phyloP scores from a whole-genome alignment of 495 filamentous ascomycete species.

The Annulohypoxylon moriforme region DNA sequence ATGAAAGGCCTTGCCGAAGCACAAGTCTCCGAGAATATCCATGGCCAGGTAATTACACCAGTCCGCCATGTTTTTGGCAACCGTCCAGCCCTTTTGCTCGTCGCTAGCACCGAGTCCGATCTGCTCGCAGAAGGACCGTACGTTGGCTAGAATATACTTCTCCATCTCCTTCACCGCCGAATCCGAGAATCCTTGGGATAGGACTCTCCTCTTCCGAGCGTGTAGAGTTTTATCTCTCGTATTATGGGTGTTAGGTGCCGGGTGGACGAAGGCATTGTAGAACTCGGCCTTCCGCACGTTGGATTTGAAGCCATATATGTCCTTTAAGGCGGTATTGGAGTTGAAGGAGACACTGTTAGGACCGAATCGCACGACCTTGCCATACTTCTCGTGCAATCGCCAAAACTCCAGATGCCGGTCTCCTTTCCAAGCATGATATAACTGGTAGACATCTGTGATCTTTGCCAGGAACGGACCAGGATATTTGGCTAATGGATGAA shows the following conservation, averaged over 20 bases:
- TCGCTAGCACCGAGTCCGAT: conserved; percentile 54
- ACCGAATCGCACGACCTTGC: conserved; percentile 67
- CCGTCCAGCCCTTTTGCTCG: conserved; percentile 58
- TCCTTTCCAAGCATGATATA: conserved; percentile 68
- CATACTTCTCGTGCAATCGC: conserved; percentile 68
- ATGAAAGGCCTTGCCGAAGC: conserved; percentile 76
- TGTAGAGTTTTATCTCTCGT: conserved; percentile 68
- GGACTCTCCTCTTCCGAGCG: conserved; percentile 71
- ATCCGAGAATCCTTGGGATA: conserved; percentile 72
- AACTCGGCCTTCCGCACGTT: conserved; percentile 74
- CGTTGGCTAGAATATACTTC: conserved; percentile 66
- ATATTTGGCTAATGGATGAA: conserved; percentile 75
- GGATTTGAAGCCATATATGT: conserved; percentile 69
- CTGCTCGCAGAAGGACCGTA: conserved; percentile 62
- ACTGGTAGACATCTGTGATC: conserved; percentile 65
- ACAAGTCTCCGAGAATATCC: conserved; percentile 78
- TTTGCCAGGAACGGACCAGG: conserved; percentile 71
- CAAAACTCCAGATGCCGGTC: conserved; percentile 70
- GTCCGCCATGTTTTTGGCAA: conserved; percentile 66
- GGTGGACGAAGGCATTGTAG: conserved; percentile 71
- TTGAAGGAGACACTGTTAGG: conserved; percentile 72
- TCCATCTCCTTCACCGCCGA: conserved; percentile 67
- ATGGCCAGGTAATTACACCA: conserved; percentile 76
- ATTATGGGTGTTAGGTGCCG: conserved; percentile 69
- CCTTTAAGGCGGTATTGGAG: conserved; percentile 65